Base-by-base conservation (phyloP, 2,329 filamentous ascomycete genomes). In the Lasiodiplodia sp. region DNA sequence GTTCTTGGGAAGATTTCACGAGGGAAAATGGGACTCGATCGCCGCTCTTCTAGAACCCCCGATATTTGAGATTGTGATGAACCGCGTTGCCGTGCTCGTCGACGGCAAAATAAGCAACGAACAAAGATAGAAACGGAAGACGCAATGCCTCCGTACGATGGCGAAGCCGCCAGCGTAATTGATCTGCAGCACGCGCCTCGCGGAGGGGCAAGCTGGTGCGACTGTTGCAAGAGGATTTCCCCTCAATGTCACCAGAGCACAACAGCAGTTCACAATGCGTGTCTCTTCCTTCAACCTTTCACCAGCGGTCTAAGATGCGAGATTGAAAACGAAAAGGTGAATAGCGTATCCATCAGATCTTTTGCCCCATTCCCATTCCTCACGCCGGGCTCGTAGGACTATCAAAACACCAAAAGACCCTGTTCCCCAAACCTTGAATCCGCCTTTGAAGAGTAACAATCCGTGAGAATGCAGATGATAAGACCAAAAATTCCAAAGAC, bases 21-120 rank as follows among this genome's bases (percentile, higher is more conserved):
- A 60, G 2, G 23, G 47, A 28, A 64, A 47, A 18, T 8, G 31
- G 44, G n/a, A 47, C 34, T 52, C 40, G 40, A 64, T 64, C 60
- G 21, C 44, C 31, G 47, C 60, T 52, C 60, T 56, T 64, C 38
- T 11, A 37, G 11, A 23, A 47, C 11, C n/a, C 14, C 47, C 47
- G 37, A 52, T 64, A 38, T 52, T 60, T 25, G 31, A 64, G 40
- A 64, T 64, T 28, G 51, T n/a, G 60, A 64, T 64, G 31, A n/a
- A 21, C 60, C 28, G 5, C 16, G 18, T 62, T 49, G 60, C 60
- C 60, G 47, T 64, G 60, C 60, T 64, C 23, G 56, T 60, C 8
- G 56, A 2, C 21, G 5, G 16, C 40, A 44, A 25, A 38, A 40
- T 25, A 21, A 47, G 18, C 25, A 49, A 12, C n/a, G 25, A 40